Conservation (phyloP, 108 stramenopile species). For the Nitzschia sp. region DNA sequence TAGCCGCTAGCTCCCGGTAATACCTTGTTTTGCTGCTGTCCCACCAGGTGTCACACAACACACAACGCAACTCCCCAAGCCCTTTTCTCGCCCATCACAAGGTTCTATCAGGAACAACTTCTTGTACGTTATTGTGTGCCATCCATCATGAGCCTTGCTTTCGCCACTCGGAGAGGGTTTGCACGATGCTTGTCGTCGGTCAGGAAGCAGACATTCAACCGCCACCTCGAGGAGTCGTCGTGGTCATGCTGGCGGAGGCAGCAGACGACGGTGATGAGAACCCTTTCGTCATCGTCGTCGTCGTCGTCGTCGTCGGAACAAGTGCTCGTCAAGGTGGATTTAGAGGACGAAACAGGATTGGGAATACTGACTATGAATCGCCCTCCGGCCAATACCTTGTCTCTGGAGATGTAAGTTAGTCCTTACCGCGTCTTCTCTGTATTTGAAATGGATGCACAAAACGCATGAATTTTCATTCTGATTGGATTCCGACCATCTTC, state of each 20-base stretch:
- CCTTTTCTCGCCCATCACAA: too few species aligned
- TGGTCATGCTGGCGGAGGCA: background rate
- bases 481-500: background rate
- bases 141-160: constrained; percentile 7
- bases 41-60: too few species aligned
- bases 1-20: too few species aligned
- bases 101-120: too few species aligned
- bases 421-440: too few species aligned
- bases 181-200: too few species aligned
- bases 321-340: constrained; percentile 38
- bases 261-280: background rate
- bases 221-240: background rate
- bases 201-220: background rate
- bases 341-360: constrained; percentile 49
- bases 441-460: background rate
- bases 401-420: constrained; percentile 70
- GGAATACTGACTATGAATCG: constrained; percentile 74
- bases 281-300: background rate
- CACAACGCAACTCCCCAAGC: too few species aligned
- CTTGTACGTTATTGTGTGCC: background rate
- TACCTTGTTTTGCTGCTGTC: too few species aligned
- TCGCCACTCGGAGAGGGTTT: background rate
- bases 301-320: background rate
- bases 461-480: background rate
- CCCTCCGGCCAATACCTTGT: constrained; percentile 82